Evolutionary conservation across 1,284 basidiomycete genomes (phyloP).

Genomic region (Anthracocystis setariae): DNA sequence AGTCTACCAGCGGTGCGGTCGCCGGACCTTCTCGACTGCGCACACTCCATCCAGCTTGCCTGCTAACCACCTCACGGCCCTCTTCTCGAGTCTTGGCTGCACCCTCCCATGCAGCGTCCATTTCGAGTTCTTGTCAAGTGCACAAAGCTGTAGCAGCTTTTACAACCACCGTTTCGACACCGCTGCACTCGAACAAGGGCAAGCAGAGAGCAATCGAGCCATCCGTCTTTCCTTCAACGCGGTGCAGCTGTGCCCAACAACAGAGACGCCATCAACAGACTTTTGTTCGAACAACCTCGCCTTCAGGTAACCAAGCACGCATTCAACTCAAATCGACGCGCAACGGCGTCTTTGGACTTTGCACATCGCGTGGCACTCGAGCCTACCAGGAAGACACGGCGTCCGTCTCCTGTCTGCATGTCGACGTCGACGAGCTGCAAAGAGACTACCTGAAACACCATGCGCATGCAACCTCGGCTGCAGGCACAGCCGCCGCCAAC

Average conservation of each 20-base stretch:
- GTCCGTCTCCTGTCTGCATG: slow-evolving; percentile 57
- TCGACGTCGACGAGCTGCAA: slow-evolving; percentile 52
- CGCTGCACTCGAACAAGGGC: slow-evolving; percentile 13
- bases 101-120: slow-evolving; percentile 1
- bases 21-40: slow-evolving; percentile 43
- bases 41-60: slow-evolving; percentile 1
- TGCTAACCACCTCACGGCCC: neutral
- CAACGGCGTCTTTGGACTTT: slow-evolving; percentile 50
- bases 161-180: neutral
- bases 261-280: slow-evolving; percentile 32
- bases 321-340: slow-evolving; percentile 43
- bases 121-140: slow-evolving; percentile 4
- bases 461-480: slow-evolving; percentile 23
- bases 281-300: slow-evolving; percentile 42
- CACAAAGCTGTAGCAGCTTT: neutral
- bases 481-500: slow-evolving; percentile 27
- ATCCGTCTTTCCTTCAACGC: neutral
- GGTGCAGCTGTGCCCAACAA: slow-evolving; percentile 10
- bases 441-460: slow-evolving; percentile 43
- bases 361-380: slow-evolving; percentile 57
- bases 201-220: slow-evolving; percentile 25
- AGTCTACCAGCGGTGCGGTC: slow-evolving; percentile 29
- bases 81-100: neutral
- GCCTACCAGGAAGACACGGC: slow-evolving; percentile 63
- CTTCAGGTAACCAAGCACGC: slow-evolving; percentile 33